These are phyloP conservation scores for Thermomucor indicae-seudaticae DNA, from an alignment of 371 early-diverging fungal genomes.

Conservation along the genomic window DNA sequence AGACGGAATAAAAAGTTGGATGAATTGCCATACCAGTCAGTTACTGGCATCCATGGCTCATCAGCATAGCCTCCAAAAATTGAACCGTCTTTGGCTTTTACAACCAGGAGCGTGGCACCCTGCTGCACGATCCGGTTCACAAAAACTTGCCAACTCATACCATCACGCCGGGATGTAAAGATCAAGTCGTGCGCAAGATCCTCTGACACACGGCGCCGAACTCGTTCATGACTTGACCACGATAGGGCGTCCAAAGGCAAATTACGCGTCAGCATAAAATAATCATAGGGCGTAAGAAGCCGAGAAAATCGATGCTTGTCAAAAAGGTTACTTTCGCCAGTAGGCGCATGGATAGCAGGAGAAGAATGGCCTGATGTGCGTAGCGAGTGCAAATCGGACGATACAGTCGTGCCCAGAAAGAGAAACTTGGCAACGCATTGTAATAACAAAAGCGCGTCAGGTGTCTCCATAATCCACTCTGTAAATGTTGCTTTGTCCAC, in stretches of 20 bases:
- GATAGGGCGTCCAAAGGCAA: conserved; percentile 28
- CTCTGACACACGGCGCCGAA: conserved; percentile 3
- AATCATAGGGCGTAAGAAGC: conserved; percentile 28
- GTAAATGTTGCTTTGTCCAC: conserved; percentile 16
- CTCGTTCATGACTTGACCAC: conserved; percentile 19
- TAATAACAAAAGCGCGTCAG: conserved; percentile 14
- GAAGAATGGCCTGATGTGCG: conserved; percentile 21
- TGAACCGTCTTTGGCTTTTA: conserved; percentile 46
- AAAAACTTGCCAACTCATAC: conserved; percentile 66
- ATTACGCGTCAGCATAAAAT: conserved; percentile 26
- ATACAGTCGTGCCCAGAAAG: conserved; percentile 6
- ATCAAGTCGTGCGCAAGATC: conserved; percentile 30
- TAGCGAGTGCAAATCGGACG: conserved; percentile 5
- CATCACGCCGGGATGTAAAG: conserved; percentile 56
- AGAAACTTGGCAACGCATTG: conserved; percentile 8
- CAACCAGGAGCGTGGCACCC: conserved; percentile 43
- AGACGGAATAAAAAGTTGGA: conserved; percentile 61
- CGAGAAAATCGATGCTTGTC: conserved; percentile 15
- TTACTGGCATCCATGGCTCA: conserved; percentile 47
- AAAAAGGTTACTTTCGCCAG: not conserved
- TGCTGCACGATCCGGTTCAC: conserved; percentile 38
- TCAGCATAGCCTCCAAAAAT: conserved; percentile 80
- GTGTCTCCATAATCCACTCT: conserved; percentile 22
- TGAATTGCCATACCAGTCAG: conserved; percentile 72
- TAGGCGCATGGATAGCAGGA: conserved; percentile 14